Conservation (phyloP, 805 yeast species). For the Candida oleophila region DNA sequence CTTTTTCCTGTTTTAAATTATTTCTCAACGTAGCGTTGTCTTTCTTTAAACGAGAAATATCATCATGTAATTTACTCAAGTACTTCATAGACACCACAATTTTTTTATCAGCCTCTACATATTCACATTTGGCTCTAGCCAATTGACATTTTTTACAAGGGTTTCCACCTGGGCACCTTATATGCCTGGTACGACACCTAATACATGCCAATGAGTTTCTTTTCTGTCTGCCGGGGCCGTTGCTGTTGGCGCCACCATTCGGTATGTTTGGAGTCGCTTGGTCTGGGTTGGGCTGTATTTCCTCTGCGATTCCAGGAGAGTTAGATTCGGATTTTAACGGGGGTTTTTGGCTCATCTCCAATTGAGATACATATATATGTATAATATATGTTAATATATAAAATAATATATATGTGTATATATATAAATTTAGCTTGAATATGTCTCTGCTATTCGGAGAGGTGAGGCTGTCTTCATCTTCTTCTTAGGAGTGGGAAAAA, state of each 20-base stretch:
- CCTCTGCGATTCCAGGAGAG: neutral
- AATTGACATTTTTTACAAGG: slow-evolving; percentile 65
- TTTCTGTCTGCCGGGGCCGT: slow-evolving; percentile 17
- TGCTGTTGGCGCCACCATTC: neutral
- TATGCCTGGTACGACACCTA: slow-evolving; percentile 69
- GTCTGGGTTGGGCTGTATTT: neutral
- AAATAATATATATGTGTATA: too few relatives aligned
- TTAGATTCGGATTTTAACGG: neutral
- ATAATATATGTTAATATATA: too few relatives aligned
- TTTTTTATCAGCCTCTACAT: slow-evolving; percentile 69
- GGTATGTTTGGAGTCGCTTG: neutral
- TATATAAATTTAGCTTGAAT: too few relatives aligned
- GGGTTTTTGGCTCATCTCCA: neutral
- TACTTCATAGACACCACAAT: slow-evolving; percentile 73
- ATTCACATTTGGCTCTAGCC: slow-evolving; percentile 62
- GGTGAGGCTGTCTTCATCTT: too few relatives aligned
- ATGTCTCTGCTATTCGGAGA: too few relatives aligned
- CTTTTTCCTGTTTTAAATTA: slow-evolving; percentile 26
- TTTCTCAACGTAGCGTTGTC: slow-evolving; percentile 61
- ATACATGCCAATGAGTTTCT: slow-evolving; percentile 51
- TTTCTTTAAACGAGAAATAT: slow-evolving; percentile 60
- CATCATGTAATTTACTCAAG: slow-evolving; percentile 64
- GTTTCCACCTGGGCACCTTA: slow-evolving; percentile 75
- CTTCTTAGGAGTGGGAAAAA: too few relatives aligned
- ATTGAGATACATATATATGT: too few relatives aligned